Base-by-base conservation (phyloP, 1,284 basidiomycete genomes). In the Thelephora terrestris region DNA sequence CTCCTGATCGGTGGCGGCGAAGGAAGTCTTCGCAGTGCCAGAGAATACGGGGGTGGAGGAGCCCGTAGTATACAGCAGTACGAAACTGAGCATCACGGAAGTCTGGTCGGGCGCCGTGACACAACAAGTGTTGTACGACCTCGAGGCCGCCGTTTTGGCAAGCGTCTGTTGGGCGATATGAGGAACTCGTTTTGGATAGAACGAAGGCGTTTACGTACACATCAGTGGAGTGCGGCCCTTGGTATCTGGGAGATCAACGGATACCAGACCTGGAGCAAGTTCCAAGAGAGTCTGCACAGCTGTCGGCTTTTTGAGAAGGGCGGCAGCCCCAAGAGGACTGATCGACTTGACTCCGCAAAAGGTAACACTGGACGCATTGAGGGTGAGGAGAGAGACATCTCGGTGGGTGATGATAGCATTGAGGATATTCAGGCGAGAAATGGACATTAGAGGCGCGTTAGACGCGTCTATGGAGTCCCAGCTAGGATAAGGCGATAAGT, bases 221-320 rank as follows among this genome's bases (percentile, higher is more conserved):
- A 87, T 87, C 50, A 87, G 68, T 6, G 84, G 76, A 18, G 83
- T 87, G 23, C 81, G 84, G 5, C 81, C 80, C 55, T 81, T 76
- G 24, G 73, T 65, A 57, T 87, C 84, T 67, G 77, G 74, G 23
- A 78, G 81, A 55, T 87, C 80, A 4, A 86, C 81, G 7, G 78
- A 74, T 32, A 87, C 75, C 20, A 74, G 61, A 40, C 77, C 78
- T 4, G 67, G 61, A 54, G 80, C 79, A 32, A 66, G 71, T 45
- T 82, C 76, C 32, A 87, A 69, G 18, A 87, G 64, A 29, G 78
- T 57, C 43, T 67, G 67, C 17, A 86, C 80, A 35, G 69, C 71
- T 7, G 75, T 65, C 16, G 74, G 71, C 61, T 76, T 64, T 56
- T 84, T 78, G 24, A 86, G 68, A 81, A 84, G 87, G 3, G 83